Conservation (phyloP, 2,329 filamentous ascomycete genomes). For the Trichophyton schoenleinii region DNA sequence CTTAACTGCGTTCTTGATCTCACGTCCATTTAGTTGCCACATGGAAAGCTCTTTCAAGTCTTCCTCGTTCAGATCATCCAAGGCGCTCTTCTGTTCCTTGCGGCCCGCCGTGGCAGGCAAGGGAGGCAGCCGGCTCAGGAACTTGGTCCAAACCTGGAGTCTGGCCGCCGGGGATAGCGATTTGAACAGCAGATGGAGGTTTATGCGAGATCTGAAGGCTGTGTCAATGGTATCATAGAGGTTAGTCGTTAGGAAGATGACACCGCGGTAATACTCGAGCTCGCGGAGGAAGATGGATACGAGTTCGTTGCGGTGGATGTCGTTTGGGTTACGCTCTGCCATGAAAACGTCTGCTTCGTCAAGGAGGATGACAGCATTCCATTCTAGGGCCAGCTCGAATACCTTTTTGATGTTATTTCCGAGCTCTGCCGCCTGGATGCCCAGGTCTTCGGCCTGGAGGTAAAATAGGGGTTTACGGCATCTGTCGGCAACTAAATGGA, state of each 20-base stretch:
- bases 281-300: constrained; percentile 16
- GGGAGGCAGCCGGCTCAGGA: constrained; percentile 26
- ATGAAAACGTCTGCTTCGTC: constrained; percentile 22
- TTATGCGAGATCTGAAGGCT: constrained; percentile 34
- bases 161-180: constrained; percentile 30
- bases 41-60: constrained; percentile 30
- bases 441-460: constrained; percentile 13
- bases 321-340: constrained; percentile 12
- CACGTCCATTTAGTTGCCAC: constrained; percentile 35
- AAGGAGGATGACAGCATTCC: constrained; percentile 16
- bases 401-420: constrained; percentile 16
- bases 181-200: constrained; percentile 37
- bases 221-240: constrained; percentile 22
- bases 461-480: constrained; percentile 7
- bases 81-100: not conserved
- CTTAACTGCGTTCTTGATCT: constrained; percentile 39
- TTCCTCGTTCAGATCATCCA: constrained; percentile 12
- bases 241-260: constrained; percentile 24
- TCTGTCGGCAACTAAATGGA: constrained; percentile 7
- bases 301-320: constrained; percentile 17
- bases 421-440: constrained; percentile 13
- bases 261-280: constrained; percentile 19
- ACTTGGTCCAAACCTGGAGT: constrained; percentile 36
- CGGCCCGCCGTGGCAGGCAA: constrained; percentile 10
- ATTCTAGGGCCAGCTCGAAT: constrained; percentile 19